These are phyloP conservation scores for Hirsutella thompsonii DNA, from an alignment of 2,329 filamentous ascomycete genomes.

Conservation along the genomic window DNA sequence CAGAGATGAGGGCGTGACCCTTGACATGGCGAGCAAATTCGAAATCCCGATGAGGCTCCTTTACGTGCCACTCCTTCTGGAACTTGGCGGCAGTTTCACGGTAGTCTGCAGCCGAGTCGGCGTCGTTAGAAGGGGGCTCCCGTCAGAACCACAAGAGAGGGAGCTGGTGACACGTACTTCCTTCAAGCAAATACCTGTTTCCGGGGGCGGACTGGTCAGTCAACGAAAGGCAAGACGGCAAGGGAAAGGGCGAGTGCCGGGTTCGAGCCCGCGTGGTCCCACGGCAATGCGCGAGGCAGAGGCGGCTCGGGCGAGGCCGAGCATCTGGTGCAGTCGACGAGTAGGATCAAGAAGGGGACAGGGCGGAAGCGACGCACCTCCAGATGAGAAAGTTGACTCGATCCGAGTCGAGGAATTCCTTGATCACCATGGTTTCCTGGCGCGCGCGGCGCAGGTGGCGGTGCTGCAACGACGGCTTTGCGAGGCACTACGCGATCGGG, in stretches of 20 bases:
- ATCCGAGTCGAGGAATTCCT: constrained; percentile 52
- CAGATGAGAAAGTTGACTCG: constrained; percentile 59
- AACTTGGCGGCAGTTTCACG: constrained; percentile 55
- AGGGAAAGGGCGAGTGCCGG: neutral
- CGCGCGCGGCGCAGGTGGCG: constrained; percentile 18
- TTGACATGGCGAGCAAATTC: constrained; percentile 53
- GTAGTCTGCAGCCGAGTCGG: constrained; percentile 36
- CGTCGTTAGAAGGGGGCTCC: constrained; percentile 11
- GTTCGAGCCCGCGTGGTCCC: neutral
- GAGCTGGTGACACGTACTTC: constrained; percentile 35
- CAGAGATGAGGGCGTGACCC: constrained; percentile 48
- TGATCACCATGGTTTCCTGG: constrained; percentile 31
- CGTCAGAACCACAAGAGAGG: constrained; percentile 2
- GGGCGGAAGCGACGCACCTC: constrained; percentile 41
- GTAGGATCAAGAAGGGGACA: neutral
- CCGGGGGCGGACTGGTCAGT: neutral
- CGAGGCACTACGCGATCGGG: constrained; percentile 3
- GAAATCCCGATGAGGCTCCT: constrained; percentile 48
- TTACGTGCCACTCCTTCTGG: constrained; percentile 55
- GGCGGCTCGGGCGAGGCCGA: neutral
- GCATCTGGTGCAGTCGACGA: neutral
- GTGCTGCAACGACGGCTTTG: constrained; percentile 14
- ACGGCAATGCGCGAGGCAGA: neutral
- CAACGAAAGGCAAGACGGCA: neutral
- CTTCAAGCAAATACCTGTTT: constrained; percentile 46